phyloP scores from a whole-genome alignment of 2,329 filamentous ascomycete genomes.

The Talaromyces sp. region DNA sequence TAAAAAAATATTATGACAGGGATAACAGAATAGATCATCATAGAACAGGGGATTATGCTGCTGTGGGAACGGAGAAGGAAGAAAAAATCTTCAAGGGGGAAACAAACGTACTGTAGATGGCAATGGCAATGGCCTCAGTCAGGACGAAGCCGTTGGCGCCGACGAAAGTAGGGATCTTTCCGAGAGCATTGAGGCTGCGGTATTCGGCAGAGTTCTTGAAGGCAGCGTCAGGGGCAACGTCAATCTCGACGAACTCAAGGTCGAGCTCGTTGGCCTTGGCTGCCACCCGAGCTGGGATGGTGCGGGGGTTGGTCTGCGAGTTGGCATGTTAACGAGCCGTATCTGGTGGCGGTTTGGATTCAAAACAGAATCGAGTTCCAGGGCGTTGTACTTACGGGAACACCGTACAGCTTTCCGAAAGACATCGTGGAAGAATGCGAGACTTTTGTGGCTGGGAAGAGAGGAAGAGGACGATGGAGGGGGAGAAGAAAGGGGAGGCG shows the following conservation, averaged over 20 bases:
- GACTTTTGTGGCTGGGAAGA: slow-evolving; percentile 15
- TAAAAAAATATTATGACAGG: slow-evolving; percentile 75
- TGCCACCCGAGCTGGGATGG: slow-evolving; percentile 81
- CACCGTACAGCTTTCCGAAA: slow-evolving; percentile 97
- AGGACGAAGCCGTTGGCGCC: slow-evolving; percentile 88
- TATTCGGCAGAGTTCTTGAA: slow-evolving; percentile 70
- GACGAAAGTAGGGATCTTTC: slow-evolving; percentile 89
- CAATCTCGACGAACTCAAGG: slow-evolving; percentile 72
- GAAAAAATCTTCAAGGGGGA: slow-evolving; percentile 17
- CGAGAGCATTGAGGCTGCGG: slow-evolving; percentile 77
- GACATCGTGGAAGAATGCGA: slow-evolving; percentile 61
- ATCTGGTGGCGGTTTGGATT: neutral
- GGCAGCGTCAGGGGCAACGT: slow-evolving; percentile 46
- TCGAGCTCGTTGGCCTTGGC: slow-evolving; percentile 98
- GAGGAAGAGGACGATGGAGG: slow-evolving; percentile 16
- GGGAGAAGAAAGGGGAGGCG: slow-evolving; percentile 9
- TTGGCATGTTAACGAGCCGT: slow-evolving; percentile 16
- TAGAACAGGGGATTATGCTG: slow-evolving; percentile 43
- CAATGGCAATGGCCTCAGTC: slow-evolving; percentile 87
- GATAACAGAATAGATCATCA: slow-evolving; percentile 78
- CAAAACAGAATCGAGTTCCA: neutral
- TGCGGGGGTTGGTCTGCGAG: slow-evolving; percentile 78
- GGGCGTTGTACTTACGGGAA: slow-evolving; percentile 56
- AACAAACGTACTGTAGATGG: slow-evolving; percentile 86
- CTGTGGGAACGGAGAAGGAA: slow-evolving; percentile 9